These are phyloP conservation scores for Chlamydomonas applanata DNA, from an alignment of 139 green algal species.

Conservation along the genomic window DNA sequence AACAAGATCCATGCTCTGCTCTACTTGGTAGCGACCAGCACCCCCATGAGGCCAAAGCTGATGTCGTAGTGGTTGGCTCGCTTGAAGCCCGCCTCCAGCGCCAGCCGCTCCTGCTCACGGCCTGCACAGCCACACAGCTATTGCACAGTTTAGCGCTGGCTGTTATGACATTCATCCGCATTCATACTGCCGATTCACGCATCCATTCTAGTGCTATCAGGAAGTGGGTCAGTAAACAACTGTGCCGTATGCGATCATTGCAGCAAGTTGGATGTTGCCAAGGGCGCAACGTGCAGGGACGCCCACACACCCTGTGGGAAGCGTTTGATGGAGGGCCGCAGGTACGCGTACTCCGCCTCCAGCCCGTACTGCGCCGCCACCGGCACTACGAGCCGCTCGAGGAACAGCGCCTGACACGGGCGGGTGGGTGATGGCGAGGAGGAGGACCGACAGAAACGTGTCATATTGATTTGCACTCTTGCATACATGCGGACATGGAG, in stretches of 20 bases:
- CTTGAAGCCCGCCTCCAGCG: conserved; percentile 71
- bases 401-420: conserved; percentile 58
- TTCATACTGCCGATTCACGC: background rate
- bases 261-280: too few species aligned
- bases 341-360: conserved; percentile 87
- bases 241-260: background rate
- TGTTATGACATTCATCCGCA: background rate
- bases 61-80: conserved; percentile 80
- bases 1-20: too few species aligned
- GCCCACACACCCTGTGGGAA: conserved; percentile 72
- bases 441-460: background rate
- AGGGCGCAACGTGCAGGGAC: too few species aligned
- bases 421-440: background rate
- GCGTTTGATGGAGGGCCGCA: conserved; percentile 86
- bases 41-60: conserved; percentile 87
- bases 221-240: background rate
- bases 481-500: background rate
- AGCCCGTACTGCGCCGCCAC: conserved; percentile 70
- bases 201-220: background rate
- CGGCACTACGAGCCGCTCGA: conserved; percentile 88
- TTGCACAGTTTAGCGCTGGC: background rate
- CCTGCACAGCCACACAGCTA: conserved; percentile 25
- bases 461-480: background rate
- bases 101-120: conserved; percentile 68
- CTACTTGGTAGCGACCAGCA: conserved; percentile 48